Conservation (phyloP, 2,329 filamentous ascomycete genomes). For the Plectosphaerella plurivora region DNA sequence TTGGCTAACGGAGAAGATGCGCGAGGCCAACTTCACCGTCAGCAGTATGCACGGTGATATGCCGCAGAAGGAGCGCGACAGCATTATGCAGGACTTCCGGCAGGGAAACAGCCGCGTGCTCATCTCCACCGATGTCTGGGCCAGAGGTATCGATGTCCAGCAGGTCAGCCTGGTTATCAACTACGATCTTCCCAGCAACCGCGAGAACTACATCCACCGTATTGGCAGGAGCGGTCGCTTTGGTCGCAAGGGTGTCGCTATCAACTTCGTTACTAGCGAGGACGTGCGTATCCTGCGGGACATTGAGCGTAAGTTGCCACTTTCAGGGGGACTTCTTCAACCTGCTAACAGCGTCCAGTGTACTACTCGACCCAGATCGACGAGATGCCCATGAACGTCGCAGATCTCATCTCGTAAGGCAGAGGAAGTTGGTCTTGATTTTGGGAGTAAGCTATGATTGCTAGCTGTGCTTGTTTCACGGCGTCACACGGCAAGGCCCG, state of each 20-base stretch:
- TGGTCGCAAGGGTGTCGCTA: conserved; percentile 96
- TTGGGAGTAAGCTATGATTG: neutral
- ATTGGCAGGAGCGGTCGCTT: conserved; percentile 95
- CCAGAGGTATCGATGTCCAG: conserved; percentile 96
- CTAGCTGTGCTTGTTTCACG: neutral
- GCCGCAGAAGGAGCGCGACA: conserved; percentile 96
- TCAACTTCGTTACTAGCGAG: conserved; percentile 98
- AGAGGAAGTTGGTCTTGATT: neutral
- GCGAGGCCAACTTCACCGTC: conserved; percentile 97
- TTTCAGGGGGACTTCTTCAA: conserved; percentile 1
- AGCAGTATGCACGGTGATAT: conserved; percentile 99
- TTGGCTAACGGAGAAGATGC: conserved; percentile 99
- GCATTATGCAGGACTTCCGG: conserved; percentile 98
- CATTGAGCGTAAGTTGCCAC: conserved; percentile 70
- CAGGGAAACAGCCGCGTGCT: conserved; percentile 94
- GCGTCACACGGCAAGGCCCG: conserved; percentile 7
- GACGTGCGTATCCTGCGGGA: conserved; percentile 96
- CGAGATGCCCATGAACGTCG: conserved; percentile 97
- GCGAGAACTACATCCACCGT: conserved; percentile 99
- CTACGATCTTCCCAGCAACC: conserved; percentile 95
- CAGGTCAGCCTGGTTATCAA: conserved; percentile 98
- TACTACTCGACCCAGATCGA: conserved; percentile 97
- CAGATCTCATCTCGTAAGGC: conserved; percentile 49
- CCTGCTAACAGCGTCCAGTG: conserved; percentile 47
- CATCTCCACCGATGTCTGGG: conserved; percentile 97